Percentiles rank a stretch among this genome's conserved stretches.
phyloP scores from a whole-genome alignment of 2,329 filamentous ascomycete species.

The Neonectria sp. region DNA sequence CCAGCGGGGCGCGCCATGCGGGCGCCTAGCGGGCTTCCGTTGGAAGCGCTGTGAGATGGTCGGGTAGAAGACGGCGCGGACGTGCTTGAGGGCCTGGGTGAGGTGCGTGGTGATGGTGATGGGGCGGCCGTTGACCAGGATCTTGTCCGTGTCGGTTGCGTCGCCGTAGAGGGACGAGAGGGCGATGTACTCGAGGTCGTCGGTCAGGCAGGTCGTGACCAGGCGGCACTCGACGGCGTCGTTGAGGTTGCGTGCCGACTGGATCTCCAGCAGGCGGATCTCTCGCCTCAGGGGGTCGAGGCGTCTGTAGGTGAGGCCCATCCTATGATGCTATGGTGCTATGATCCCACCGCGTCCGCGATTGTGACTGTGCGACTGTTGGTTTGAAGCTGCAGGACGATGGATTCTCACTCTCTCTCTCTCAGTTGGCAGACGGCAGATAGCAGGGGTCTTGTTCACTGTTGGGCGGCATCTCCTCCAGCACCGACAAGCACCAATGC shows the following conservation, averaged over 20 bases:
- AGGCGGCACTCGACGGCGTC: constrained; percentile 53
- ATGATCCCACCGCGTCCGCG: no score
- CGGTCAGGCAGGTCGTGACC: constrained; percentile 47
- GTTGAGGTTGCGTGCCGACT: constrained; percentile 45
- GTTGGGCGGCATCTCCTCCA: no score
- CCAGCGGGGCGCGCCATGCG: constrained; percentile 31
- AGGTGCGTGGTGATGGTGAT: constrained; percentile 49
- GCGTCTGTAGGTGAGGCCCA: constrained; percentile 32
- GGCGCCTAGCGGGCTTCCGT: constrained; percentile 33
- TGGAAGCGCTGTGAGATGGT: constrained; percentile 41
- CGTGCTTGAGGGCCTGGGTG: constrained; percentile 49
- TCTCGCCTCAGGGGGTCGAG: constrained; percentile 40
- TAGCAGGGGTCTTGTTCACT: no score
- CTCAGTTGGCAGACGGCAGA: no score
- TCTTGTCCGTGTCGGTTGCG: constrained; percentile 47
- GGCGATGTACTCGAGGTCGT: constrained; percentile 48
- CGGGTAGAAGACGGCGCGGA: constrained; percentile 52
- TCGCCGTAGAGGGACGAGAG: constrained; percentile 52
- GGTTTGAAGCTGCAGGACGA: no score
- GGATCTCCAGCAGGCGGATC: constrained; percentile 53
- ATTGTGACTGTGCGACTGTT: no score
- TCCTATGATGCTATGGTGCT: background rate
- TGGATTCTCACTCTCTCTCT: no score
- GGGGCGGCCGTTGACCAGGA: constrained; percentile 47
- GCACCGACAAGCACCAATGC: background rate